Evolutionary conservation across 2,329 filamentous ascomycete species (phyloP).

Genomic region (Alternaria arborescens): DNA sequence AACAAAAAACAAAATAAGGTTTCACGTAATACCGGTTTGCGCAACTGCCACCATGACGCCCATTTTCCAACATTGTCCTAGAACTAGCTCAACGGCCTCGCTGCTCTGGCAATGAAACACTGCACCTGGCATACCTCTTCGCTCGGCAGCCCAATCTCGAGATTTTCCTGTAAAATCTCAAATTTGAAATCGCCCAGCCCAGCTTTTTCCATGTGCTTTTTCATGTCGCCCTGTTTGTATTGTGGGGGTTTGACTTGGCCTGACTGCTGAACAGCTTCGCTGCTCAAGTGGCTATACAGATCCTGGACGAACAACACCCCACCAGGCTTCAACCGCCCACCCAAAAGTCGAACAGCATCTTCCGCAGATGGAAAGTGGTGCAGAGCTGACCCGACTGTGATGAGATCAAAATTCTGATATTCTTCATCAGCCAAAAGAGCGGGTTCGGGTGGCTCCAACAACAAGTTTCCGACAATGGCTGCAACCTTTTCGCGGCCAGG

Average conservation of each 20-base stretch:
- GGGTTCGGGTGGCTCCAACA: not conserved
- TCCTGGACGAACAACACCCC: slow-evolving; percentile 16
- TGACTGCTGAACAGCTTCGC: not conserved
- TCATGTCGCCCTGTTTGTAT: no score
- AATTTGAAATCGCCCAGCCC: not conserved
- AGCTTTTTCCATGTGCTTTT: no score
- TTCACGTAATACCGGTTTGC: not conserved
- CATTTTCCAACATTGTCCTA: not conserved
- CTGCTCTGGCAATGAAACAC: not conserved
- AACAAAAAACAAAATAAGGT: no score
- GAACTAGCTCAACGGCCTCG: not conserved
- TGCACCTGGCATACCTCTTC: not conserved
- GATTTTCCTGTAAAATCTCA: not conserved
- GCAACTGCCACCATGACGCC: not conserved
- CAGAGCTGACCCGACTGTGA: slow-evolving; percentile 2
- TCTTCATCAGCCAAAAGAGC: not conserved
- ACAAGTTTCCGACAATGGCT: not conserved
- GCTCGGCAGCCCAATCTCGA: not conserved
- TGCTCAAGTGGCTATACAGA: not conserved
- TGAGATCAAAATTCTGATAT: not conserved
- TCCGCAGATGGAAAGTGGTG: not conserved
- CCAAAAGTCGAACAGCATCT: not conserved
- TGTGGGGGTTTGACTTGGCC: no score
- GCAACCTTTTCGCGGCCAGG: not conserved
- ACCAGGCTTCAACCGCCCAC: slow-evolving; percentile 1